Evolutionary conservation across 1,284 basidiomycete species (phyloP).

Genomic region (Sporisorium exsertum): DNA sequence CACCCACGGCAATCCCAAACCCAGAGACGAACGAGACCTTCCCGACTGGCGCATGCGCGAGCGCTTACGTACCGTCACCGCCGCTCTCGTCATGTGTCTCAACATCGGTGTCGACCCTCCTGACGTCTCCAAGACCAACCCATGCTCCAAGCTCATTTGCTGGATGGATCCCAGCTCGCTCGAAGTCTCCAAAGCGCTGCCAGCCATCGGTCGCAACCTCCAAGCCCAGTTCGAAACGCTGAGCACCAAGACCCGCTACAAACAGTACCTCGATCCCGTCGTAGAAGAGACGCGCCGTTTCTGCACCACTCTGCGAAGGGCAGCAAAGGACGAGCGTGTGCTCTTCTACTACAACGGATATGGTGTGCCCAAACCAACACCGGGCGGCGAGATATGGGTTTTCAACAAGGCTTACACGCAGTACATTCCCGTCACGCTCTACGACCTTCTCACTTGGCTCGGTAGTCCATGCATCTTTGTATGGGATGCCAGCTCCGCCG

Average conservation of each 20-base stretch:
- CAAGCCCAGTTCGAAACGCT: conserved; percentile 96
- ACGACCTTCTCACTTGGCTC: conserved; percentile 88
- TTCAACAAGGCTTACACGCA: conserved; percentile 98
- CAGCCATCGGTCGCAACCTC: conserved; percentile 86
- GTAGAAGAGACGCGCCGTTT: conserved; percentile 93
- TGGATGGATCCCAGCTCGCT: conserved; percentile 95
- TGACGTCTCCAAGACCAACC: conserved; percentile 95
- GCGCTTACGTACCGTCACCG: conserved; percentile 86
- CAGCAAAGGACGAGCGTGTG: conserved; percentile 92
- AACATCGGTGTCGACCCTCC: conserved; percentile 98
- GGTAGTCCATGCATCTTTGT: conserved; percentile 93
- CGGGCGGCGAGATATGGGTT: conserved; percentile 97
- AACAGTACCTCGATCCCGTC: conserved; percentile 86
- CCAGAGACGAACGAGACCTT: conserved; percentile 77
- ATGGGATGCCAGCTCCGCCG: conserved; percentile 98
- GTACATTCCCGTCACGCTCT: conserved; percentile 95
- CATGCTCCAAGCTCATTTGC: conserved; percentile 92
- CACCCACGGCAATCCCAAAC: conserved; percentile 83
- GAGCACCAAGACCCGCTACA: conserved; percentile 75
- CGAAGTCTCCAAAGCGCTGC: conserved; percentile 72
- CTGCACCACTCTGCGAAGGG: conserved; percentile 84
- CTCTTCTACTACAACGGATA: conserved; percentile 99
- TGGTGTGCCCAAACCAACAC: conserved; percentile 95
- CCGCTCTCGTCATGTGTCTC: conserved; percentile 91
- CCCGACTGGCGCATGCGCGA: conserved; percentile 80